These are phyloP conservation scores for Nakazawaea peltata DNA, from an alignment of 805 yeast species.

Conservation along the genomic window DNA sequence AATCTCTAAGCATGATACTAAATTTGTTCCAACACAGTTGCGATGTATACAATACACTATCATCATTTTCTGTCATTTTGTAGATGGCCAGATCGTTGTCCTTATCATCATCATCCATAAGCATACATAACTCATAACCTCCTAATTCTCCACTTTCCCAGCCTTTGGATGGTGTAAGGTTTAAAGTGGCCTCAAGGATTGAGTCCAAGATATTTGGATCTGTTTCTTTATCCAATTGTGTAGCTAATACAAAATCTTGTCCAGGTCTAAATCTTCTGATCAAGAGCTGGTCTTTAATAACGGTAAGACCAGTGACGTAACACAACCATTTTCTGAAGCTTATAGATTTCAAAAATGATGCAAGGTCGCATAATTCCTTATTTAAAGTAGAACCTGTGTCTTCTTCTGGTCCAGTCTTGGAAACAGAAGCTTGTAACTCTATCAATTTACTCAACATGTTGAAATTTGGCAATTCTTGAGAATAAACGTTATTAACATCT, in stretches of 20 bases:
- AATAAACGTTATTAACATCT: slow-evolving; percentile 16
- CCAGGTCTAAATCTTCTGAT: slow-evolving; percentile 93
- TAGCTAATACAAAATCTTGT: slow-evolving; percentile 85
- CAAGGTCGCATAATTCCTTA: slow-evolving; percentile 40
- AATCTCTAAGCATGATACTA: slow-evolving; percentile 72
- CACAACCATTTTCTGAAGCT: slow-evolving; percentile 67
- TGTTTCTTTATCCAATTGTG: slow-evolving; percentile 29
- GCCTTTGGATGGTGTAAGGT: slow-evolving; percentile 71
- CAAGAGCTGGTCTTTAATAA: slow-evolving; percentile 58
- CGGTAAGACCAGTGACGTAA: slow-evolving; percentile 50
- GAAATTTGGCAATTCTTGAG: slow-evolving; percentile 54
- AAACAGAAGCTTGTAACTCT: slow-evolving; percentile 11
- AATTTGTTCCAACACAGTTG: slow-evolving; percentile 83
- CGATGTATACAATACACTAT: slow-evolving; percentile 67
- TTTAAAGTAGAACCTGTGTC: slow-evolving; percentile 22
- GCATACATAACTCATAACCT: slow-evolving; percentile 90
- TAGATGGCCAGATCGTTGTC: slow-evolving; percentile 86
- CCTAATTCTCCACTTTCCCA: slow-evolving; percentile 92
- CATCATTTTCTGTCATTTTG: slow-evolving; percentile 55
- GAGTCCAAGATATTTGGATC: slow-evolving; percentile 38
- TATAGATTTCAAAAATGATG: slow-evolving; percentile 48
- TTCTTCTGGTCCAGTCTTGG: slow-evolving; percentile 10
- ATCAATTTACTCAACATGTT: slow-evolving; percentile 17
- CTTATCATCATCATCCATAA: slow-evolving; percentile 38
- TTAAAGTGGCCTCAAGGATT: slow-evolving; percentile 70